These are phyloP conservation scores for Fraxinus cuspidata DNA, from an alignment of 257 asterid species.

Conservation along the genomic window DNA sequence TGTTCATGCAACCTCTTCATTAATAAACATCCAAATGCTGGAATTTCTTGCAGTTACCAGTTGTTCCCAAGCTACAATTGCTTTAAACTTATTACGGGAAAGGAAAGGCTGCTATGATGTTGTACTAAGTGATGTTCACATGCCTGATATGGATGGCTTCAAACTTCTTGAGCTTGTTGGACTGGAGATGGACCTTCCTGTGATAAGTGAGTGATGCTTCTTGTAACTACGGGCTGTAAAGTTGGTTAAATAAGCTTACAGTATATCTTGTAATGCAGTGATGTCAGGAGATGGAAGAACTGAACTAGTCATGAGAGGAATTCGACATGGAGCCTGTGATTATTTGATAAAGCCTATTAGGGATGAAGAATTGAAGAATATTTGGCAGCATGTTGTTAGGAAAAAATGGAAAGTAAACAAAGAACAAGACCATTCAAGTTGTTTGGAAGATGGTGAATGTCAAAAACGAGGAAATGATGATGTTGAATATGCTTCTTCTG, in stretches of 20 bases:
- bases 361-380: slow-evolving; percentile 74
- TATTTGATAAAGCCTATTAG: slow-evolving; percentile 88
- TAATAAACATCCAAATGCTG: slow-evolving; percentile 16
- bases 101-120: slow-evolving; percentile 74
- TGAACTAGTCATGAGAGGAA: slow-evolving; percentile 77
- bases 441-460: slow-evolving; percentile 58
- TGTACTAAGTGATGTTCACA: slow-evolving; percentile 88
- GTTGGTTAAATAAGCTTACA: slow-evolving; percentile 27
- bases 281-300: slow-evolving; percentile 86
- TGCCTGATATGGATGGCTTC: slow-evolving; percentile 99
- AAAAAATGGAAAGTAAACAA: slow-evolving; percentile 59
- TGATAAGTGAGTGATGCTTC: slow-evolving; percentile 68
- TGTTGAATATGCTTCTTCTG: slow-evolving; percentile 65
- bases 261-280: slow-evolving; percentile 54
- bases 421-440: slow-evolving; percentile 57
- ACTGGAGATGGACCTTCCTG: slow-evolving; percentile 95
- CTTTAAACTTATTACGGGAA: slow-evolving; percentile 70
- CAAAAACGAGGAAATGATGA: slow-evolving; percentile 49
- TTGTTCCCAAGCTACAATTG: slow-evolving; percentile 70
- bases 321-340: slow-evolving; percentile 92
- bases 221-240: slow-evolving; percentile 17
- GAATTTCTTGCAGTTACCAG: slow-evolving; percentile 65
- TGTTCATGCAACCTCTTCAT: slow-evolving; percentile 9
- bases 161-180: slow-evolving; percentile 90
- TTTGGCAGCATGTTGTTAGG: slow-evolving; percentile 95